Conservation (phyloP, 129 eudicot genomes). For the Flaveria linearis region DNA sequence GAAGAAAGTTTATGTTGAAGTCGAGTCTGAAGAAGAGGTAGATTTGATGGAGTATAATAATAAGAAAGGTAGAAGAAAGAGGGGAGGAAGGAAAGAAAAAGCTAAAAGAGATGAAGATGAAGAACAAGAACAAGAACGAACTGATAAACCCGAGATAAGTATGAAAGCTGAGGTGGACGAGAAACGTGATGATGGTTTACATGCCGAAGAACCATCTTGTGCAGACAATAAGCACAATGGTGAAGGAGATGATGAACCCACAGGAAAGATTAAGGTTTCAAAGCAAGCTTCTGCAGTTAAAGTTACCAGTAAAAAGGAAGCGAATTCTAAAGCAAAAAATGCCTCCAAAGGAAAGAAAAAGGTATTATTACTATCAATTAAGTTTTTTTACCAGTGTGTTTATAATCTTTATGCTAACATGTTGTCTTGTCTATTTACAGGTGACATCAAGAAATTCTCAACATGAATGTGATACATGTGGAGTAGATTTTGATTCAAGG, state of each 20-base stretch:
- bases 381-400: neutral
- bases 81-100: constrained; percentile 55
- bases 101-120: constrained; percentile 49
- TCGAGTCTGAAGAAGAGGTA: constrained; percentile 54
- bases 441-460: constrained; percentile 52
- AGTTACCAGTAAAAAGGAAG: constrained; percentile 54
- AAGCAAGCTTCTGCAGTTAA: constrained; percentile 50
- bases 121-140: constrained; percentile 25
- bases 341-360: constrained; percentile 63
- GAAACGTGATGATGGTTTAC: constrained; percentile 31
- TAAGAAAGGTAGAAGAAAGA: constrained; percentile 60
- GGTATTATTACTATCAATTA: constrained; percentile 40
- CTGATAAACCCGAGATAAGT: constrained; percentile 28
- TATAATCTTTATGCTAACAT: constrained; percentile 11
- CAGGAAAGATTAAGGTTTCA: constrained; percentile 41
- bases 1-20: constrained; percentile 45
- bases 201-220: constrained; percentile 39
- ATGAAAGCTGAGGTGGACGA: constrained; percentile 38
- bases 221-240: constrained; percentile 36
- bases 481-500: constrained; percentile 82
- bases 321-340: constrained; percentile 44
- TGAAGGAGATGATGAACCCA: constrained; percentile 31
- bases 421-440: constrained; percentile 33
- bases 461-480: constrained; percentile 79
- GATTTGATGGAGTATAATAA: constrained; percentile 81